Evolutionary conservation across 1,139 yeast genomes (phyloP).

Genomic region (Sugiyamaella xylanicola): DNA sequence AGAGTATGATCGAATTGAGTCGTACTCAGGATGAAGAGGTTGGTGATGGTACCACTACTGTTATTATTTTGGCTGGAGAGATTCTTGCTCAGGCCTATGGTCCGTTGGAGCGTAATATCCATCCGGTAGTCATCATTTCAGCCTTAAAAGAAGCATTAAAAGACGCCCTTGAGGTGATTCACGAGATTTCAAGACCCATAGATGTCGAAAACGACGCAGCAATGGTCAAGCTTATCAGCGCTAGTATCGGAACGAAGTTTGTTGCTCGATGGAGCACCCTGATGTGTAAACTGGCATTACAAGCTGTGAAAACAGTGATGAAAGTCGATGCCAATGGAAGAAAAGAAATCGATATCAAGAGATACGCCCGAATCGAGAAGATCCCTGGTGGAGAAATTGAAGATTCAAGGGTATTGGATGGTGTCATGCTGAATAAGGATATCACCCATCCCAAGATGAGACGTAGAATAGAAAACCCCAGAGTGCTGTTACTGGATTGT

Average conservation of each 20-base stretch:
- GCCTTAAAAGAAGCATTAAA: conserved; percentile 89
- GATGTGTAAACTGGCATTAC: conserved; percentile 87
- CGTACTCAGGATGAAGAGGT: conserved; percentile 99
- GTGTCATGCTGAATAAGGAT: conserved; percentile 92
- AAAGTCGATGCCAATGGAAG: conserved; percentile 58
- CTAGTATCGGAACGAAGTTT: conserved; percentile 95
- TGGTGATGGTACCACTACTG: conserved; percentile 98
- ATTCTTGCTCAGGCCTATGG: conserved; percentile 94
- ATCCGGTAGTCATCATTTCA: conserved; percentile 93
- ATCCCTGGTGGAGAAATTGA: conserved; percentile 97
- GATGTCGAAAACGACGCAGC: conserved; percentile 83
- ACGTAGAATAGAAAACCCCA: conserved; percentile 83
- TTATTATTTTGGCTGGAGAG: conserved; percentile 90
- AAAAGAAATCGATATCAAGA: conserved; percentile 88
- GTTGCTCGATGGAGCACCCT: conserved; percentile 87
- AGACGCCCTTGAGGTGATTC: conserved; percentile 88
- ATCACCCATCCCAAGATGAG: conserved; percentile 98
- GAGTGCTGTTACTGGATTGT: conserved; percentile 86
- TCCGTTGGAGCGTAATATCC: conserved; percentile 87
- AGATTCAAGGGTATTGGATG: conserved; percentile 84
- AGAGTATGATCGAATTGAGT: conserved; percentile 94
- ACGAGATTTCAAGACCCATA: conserved; percentile 80
- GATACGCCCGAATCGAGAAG: conserved; percentile 92
- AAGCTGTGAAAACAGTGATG: conserved; percentile 84
- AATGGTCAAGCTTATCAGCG: conserved; percentile 81